These are phyloP conservation scores for Wallacemonas sp. DNA, from an alignment of 208 protist genomes.

Conservation along the genomic window DNA sequence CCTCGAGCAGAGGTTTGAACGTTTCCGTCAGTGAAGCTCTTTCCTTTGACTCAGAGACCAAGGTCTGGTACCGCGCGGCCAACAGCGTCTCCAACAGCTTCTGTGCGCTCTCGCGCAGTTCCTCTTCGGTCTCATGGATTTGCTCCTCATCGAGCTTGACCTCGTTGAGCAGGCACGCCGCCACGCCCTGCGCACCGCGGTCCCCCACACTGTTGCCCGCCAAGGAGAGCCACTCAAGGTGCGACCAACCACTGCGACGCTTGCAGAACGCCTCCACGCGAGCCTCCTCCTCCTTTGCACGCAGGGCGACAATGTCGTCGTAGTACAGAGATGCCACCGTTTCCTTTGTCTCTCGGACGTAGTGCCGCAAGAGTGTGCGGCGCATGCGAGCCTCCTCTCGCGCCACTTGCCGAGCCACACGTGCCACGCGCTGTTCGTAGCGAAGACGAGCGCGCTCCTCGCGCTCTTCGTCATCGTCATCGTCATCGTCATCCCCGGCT, in stretches of 20 bases:
- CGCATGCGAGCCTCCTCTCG: constrained; percentile 33
- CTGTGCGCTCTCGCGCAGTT: constrained; percentile 23
- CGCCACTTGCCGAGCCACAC: background rate
- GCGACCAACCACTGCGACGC: constrained; percentile 82
- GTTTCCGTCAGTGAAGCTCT: constrained; percentile 1
- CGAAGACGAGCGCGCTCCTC: constrained; percentile 11
- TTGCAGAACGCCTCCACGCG: constrained; percentile 56
- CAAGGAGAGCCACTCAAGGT: constrained; percentile 56
- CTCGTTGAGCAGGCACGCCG: constrained; percentile 49
- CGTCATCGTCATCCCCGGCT: constrained; percentile 3
- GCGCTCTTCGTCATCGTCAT: constrained; percentile 21
- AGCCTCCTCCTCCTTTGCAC: constrained; percentile 44
- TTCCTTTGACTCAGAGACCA: constrained; percentile 28
- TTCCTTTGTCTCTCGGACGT: constrained; percentile 19
- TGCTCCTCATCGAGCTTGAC: constrained; percentile 71
- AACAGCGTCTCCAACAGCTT: constrained; percentile 30
- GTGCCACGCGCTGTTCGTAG: background rate
- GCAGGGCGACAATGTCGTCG: constrained; percentile 25
- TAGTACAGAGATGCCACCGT: constrained; percentile 17
- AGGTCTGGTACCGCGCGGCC: constrained; percentile 18
- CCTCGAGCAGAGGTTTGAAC: background rate
- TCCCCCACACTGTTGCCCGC: constrained; percentile 73
- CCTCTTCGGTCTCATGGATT: constrained; percentile 39
- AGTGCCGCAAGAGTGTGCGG: constrained; percentile 12
- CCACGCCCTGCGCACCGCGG: constrained; percentile 42